Percentiles rank a stretch among this genome's conserved stretches.
Evolutionary conservation across 805 yeast species (phyloP).

Genomic region (Ogataea haglerorum): DNA sequence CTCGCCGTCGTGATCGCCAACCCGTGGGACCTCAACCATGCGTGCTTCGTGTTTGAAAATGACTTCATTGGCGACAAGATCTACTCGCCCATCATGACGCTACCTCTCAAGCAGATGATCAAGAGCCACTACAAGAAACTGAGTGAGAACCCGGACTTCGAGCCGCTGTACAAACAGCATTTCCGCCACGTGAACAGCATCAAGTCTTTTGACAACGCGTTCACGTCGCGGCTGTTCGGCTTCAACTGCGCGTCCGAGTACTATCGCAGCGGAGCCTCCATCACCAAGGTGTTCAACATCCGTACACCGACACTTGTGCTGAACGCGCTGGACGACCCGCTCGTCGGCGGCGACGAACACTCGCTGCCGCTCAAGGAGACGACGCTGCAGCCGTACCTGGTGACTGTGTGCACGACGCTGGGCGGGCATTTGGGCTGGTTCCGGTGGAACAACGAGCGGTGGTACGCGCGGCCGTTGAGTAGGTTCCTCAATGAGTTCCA

Average conservation of each 20-base stretch:
- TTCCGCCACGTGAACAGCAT: conserved; percentile 31
- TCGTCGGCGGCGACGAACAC: conserved; percentile 44
- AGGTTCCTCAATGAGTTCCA: conserved; percentile 32
- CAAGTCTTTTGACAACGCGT: conserved; percentile 57
- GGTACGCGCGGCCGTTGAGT: conserved; percentile 58
- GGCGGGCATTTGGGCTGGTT: conserved; percentile 91
- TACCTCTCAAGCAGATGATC: conserved; percentile 43
- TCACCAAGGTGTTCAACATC: conserved; percentile 45
- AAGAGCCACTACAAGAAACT: conserved; percentile 39
- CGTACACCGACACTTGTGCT: conserved; percentile 62
- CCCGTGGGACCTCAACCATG: conserved; percentile 70
- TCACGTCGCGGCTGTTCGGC: conserved; percentile 67
- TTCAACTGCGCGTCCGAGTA: conserved; percentile 62
- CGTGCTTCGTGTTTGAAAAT: conserved; percentile 42
- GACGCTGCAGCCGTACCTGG: conserved; percentile 53
- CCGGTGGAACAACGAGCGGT: conserved; percentile 53
- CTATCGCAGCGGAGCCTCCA: conserved; percentile 61
- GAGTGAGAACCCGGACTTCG: conserved; percentile 28
- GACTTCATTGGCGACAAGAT: conserved; percentile 41
- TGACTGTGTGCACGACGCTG: conserved; percentile 54
- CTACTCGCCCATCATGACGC: conserved; percentile 51
- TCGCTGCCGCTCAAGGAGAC: conserved; percentile 52
- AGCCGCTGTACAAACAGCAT: conserved; percentile 20
- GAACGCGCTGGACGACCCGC: conserved; percentile 74
- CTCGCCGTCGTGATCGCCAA: conserved; percentile 60